Percentiles rank a stretch among this genome's conserved stretches.
phyloP scores from a whole-genome alignment of 2,329 filamentous ascomycete genomes.

The Dothiorella sarmentorum region DNA sequence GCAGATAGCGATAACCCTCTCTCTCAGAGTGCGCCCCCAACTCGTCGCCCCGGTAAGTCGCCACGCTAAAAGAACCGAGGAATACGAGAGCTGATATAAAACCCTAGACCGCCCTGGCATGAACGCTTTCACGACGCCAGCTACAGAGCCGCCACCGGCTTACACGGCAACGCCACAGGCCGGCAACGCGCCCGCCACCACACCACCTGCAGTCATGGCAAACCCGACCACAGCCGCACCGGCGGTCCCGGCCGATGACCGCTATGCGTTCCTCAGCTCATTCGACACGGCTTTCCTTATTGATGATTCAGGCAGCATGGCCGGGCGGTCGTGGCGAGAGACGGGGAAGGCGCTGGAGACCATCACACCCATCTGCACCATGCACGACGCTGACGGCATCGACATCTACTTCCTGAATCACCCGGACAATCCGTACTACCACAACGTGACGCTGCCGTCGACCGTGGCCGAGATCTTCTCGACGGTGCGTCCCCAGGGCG shows the following conservation, averaged over 20 bases:
- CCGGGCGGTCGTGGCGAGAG: constrained; percentile 71
- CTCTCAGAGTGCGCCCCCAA: constrained; percentile 29
- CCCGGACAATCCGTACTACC: constrained; percentile 56
- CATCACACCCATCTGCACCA: constrained; percentile 78
- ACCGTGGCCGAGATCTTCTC: constrained; percentile 68
- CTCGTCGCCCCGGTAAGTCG: constrained; percentile 38
- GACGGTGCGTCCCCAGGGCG: constrained; percentile 60
- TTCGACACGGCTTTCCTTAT: constrained; percentile 92
- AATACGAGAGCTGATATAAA: background rate
- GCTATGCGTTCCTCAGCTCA: constrained; percentile 68
- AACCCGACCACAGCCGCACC: constrained; percentile 6
- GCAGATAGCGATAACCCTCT: constrained; percentile 25
- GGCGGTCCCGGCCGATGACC: constrained; percentile 53
- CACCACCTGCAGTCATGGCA: constrained; percentile 2
- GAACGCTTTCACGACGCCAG: constrained; percentile 28
- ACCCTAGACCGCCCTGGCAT: constrained; percentile 27
- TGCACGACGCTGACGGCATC: constrained; percentile 77
- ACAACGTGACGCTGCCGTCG: constrained; percentile 57
- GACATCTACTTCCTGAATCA: constrained; percentile 91
- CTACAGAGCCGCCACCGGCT: constrained; percentile 41
- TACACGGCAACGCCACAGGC: constrained; percentile 35
- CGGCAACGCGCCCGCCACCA: background rate
- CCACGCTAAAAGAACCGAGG: background rate
- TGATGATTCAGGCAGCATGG: constrained; percentile 90
- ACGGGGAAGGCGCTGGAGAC: constrained; percentile 64